Conservation (phyloP, 2,329 filamentous ascomycete genomes). For the Arthroderma uncinatum region DNA sequence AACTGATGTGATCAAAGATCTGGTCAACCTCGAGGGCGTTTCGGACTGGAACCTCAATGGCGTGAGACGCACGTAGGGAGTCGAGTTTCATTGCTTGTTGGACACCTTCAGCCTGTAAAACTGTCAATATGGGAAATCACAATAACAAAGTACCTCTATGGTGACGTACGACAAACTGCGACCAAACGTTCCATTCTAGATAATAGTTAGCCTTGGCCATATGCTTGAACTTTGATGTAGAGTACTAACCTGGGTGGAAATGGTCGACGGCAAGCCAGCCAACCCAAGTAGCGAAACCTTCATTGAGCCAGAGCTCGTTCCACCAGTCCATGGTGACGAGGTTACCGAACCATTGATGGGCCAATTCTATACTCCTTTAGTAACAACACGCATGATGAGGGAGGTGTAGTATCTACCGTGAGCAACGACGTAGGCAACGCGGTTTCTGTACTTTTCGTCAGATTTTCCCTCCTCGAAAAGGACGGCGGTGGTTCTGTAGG, state of each 20-base stretch:
- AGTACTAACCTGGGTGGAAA: conserved; percentile 58
- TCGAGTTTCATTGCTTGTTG: conserved; percentile 86
- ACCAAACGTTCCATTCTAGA: conserved; percentile 89
- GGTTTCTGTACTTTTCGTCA: conserved; percentile 80
- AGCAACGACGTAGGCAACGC: conserved; percentile 94
- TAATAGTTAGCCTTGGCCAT: conserved; percentile 15
- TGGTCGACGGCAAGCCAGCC: conserved; percentile 88
- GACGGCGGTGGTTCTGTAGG: conserved; percentile 87
- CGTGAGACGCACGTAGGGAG: conserved; percentile 79
- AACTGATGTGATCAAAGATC: conserved; percentile 95
- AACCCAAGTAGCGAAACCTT: conserved; percentile 97
- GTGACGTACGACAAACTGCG: conserved; percentile 72
- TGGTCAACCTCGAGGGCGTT: conserved; percentile 95
- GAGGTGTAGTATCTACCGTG: conserved; percentile 42
- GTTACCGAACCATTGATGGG: conserved; percentile 94
- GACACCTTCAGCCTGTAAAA: conserved; percentile 66
- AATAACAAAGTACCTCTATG: conserved; percentile 40
- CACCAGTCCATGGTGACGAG: conserved; percentile 96
- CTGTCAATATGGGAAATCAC: conserved; percentile 26
- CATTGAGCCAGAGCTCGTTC: conserved; percentile 87
- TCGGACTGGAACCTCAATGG: conserved; percentile 88
- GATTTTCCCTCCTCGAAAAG: conserved; percentile 92
- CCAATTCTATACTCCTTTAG: conserved; percentile 52
- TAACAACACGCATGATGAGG: background rate
- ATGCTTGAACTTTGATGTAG: background rate